Evolutionary conservation across 1,284 basidiomycete genomes (phyloP).

Genomic region (Malassezia slooffiae): DNA sequence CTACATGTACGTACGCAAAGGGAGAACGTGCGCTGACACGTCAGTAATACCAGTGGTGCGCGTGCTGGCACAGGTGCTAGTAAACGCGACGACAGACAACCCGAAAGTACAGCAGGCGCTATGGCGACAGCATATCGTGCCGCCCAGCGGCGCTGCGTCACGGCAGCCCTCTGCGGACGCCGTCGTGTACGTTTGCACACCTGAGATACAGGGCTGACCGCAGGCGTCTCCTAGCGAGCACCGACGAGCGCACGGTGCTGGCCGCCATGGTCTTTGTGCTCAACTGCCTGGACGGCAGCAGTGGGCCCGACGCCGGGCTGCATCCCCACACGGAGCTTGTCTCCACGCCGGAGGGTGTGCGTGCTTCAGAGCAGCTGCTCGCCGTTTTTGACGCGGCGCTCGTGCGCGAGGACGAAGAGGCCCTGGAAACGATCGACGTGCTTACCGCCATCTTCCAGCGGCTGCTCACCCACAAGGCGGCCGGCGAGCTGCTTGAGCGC

Average conservation of each 20-base stretch:
- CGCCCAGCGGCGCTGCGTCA: not conserved
- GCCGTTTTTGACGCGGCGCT: conserved; percentile 3
- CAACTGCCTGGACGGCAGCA: not conserved
- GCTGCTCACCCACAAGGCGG: not conserved
- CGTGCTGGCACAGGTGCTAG: conserved; percentile 9
- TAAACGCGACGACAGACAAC: conserved; percentile 4
- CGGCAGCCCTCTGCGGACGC: conserved; percentile 1
- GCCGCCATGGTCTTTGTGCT: conserved; percentile 10
- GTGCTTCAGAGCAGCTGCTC: conserved; percentile 3
- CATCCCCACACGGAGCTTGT: conserved; percentile 1
- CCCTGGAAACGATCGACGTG: conserved; percentile 1
- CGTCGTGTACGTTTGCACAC: not conserved
- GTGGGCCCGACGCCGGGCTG: not conserved
- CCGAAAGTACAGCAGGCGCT: not conserved
- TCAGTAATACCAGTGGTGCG: conserved; percentile 4
- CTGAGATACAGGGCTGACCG: not conserved
- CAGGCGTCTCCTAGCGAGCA: conserved; percentile 10
- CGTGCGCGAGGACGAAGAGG: not conserved
- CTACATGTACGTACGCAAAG: conserved; percentile 1
- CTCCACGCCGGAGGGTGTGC: not conserved
- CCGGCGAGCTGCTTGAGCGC: not conserved
- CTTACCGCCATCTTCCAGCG: conserved; percentile 1
- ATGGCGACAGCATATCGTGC: not conserved
- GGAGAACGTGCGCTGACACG: not conserved
- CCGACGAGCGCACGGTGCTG: conserved; percentile 7